Evolutionary conservation across 139 green algal genomes (phyloP), one percentile per base, ranked within the genome.

Genomic region (Chlorokybus atmophyticus): DNA sequence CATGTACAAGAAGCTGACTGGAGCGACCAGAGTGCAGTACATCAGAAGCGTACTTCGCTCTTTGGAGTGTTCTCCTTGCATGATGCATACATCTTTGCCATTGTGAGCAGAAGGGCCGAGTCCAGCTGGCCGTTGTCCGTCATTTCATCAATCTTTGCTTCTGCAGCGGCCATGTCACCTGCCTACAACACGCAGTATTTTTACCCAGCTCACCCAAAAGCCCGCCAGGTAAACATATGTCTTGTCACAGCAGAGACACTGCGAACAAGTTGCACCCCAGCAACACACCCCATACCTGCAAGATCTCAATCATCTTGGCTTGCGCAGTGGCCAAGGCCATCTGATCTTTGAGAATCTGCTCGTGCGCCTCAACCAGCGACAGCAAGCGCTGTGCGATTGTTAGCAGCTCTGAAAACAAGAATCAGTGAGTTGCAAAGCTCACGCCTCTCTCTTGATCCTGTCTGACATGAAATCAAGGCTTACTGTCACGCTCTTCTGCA

Each of bases 71-170:
- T 44, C 49, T 93, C 84, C 42, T 87, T 89, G 19, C 75, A 62
- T 1, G 68, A 67, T 0, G 68, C 58, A 52, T 85, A 89, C 29
- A 82, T 82, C 58, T 90, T 91, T 40, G 83, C 80, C 58, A 91
- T 83, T 19, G 80, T 85, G 8, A 93, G 72, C 52, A 93, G 58
- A 28, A 93, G 64, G 2, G 84, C 82, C 1, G 80, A 75, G 60
- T 87, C 73, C 41, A 93, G 60, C 48, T 59, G 51, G 26, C 76
- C 75, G 0, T 32, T 40, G 2, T 55, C 42, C 6, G 79, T 77
- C 42, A 93, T 56, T 35, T 79, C 58, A 49, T 93, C 84, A 4
- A 93, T 80, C 60, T 80, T 82, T 5, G 21, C 27, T 19, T 87
- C 10, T 44, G 35, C 35, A 14, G 35, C 35, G 10, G 35, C 35